phyloP scores from a whole-genome alignment of 768 basidiomycete genomes.

The Amylocystis lapponica region DNA sequence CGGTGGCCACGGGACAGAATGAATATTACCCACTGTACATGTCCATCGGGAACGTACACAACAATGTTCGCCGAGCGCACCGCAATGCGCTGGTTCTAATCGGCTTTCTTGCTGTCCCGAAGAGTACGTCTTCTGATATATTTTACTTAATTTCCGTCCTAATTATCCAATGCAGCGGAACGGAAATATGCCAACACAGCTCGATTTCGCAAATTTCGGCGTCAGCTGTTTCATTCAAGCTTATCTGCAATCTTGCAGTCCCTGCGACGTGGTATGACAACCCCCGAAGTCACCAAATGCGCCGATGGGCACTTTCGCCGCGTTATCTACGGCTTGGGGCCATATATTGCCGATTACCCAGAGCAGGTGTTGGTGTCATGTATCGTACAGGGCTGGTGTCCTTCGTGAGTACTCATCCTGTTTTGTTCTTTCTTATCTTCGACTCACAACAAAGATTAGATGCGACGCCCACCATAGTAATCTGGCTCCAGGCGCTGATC shows the following conservation, averaged over 20 bases:
- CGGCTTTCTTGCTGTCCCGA: constrained; percentile 25
- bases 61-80: constrained; percentile 16
- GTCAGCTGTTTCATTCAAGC: constrained; percentile 10
- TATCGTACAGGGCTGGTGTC: constrained; percentile 16
- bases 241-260: constrained; percentile 9
- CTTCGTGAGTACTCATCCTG: constrained; percentile 2
- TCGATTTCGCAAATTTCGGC: constrained; percentile 6
- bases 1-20: constrained; percentile 15
- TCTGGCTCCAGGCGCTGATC: not conserved
- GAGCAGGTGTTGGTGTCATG: constrained; percentile 10
- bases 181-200: constrained; percentile 1
- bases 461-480: not conserved
- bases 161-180: not conserved
- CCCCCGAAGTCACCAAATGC: constrained; percentile 8
- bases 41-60: constrained; percentile 17
- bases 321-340: constrained; percentile 9
- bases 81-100: constrained; percentile 8
- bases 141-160: not conserved
- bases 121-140: constrained; percentile 17
- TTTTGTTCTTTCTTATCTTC: not conserved
- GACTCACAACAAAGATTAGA: no score
- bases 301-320: constrained; percentile 12
- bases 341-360: constrained; percentile 18
- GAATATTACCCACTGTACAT: constrained; percentile 23
- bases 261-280: constrained; percentile 9